Evolutionary conservation across 2,329 filamentous ascomycete species (phyloP).

Genomic region (Ceratocystis cubensis): DNA sequence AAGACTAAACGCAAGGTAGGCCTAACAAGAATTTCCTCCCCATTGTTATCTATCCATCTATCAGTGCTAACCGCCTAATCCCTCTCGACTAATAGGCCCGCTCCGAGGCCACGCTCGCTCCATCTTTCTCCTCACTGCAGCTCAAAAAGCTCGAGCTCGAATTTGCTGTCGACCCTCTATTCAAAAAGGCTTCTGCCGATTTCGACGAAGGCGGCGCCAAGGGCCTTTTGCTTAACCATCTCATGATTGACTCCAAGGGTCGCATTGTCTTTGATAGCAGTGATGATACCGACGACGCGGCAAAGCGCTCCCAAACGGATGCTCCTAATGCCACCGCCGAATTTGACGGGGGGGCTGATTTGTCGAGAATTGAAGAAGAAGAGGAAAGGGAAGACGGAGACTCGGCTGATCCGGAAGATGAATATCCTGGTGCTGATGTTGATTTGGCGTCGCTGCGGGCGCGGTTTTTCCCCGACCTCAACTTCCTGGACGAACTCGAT

Average conservation of each 20-base stretch:
- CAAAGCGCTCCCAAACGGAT: conserved; percentile 27
- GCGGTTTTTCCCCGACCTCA: conserved; percentile 76
- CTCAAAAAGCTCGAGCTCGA: conserved; percentile 97
- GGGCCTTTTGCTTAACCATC: conserved; percentile 82
- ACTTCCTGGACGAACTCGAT: conserved; percentile 67
- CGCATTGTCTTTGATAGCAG: conserved; percentile 98
- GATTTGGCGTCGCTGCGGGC: conserved; percentile 62
- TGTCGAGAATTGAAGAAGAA: conserved; percentile 25
- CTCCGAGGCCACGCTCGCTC: conserved; percentile 84
- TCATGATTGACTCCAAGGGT: conserved; percentile 86
- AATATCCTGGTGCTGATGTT: conserved; percentile 47
- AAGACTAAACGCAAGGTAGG: conserved; percentile 57
- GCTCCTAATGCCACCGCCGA: neutral
- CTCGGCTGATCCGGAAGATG: conserved; percentile 33
- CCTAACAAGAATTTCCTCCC: conserved; percentile 4
- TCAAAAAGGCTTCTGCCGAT: conserved; percentile 96
- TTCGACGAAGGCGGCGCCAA: conserved; percentile 98
- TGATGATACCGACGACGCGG: conserved; percentile 57
- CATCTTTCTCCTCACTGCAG: conserved; percentile 76
- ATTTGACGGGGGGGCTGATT: neutral
- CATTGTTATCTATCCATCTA: neutral
- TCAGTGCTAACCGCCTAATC: conserved; percentile 14
- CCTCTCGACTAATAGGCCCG: conserved; percentile 40
- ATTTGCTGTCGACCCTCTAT: conserved; percentile 92
- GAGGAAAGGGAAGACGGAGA: conserved; percentile 33